Percentiles rank a stretch among this genome's conserved stretches.
These are phyloP conservation scores for Candolleomyces aberdarensis DNA, from an alignment of 768 basidiomycete species.

Conservation along the genomic window DNA sequence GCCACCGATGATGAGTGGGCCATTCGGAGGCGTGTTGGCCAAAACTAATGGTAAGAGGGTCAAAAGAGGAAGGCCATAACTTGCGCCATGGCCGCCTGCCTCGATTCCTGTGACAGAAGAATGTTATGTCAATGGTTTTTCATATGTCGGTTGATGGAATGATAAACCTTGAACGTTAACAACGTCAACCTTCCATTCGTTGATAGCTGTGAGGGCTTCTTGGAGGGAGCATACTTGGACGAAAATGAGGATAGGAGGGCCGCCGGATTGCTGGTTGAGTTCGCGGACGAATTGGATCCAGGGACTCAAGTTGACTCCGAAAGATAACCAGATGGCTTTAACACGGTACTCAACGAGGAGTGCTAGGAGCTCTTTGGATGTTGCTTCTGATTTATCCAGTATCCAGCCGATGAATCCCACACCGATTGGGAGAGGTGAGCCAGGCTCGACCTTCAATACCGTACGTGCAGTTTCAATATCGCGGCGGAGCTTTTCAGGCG, in stretches of 20 bases:
- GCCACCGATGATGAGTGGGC: slow-evolving; percentile 64
- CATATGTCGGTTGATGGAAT: background rate
- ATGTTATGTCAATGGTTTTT: background rate
- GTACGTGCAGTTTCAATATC: slow-evolving; percentile 56
- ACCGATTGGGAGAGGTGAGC: slow-evolving; percentile 54
- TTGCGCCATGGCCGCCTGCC: slow-evolving; percentile 74
- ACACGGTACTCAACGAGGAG: slow-evolving; percentile 53
- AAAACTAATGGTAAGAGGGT: slow-evolving; percentile 58
- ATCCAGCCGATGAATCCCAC: slow-evolving; percentile 76
- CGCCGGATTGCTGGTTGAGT: slow-evolving; percentile 39
- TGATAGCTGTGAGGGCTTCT: slow-evolving; percentile 56
- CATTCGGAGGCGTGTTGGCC: slow-evolving; percentile 34
- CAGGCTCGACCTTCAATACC: slow-evolving; percentile 30
- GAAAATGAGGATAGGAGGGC: slow-evolving; percentile 49
- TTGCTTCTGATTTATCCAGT: slow-evolving; percentile 47
- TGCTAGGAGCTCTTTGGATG: slow-evolving; percentile 40
- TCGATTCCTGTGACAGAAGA: slow-evolving; percentile 54
- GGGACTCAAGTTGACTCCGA: slow-evolving; percentile 51
- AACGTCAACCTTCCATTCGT: slow-evolving; percentile 70
- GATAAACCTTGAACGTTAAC: slow-evolving; percentile 74
- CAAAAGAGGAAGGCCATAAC: slow-evolving; percentile 54
- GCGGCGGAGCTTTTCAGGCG: slow-evolving; percentile 38
- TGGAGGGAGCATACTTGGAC: slow-evolving; percentile 60
- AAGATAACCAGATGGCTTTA: slow-evolving; percentile 72
- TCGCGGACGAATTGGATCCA: slow-evolving; percentile 65